Percentiles rank a stretch among this genome's conserved stretches.
Conservation (phyloP, 345 rosid species). For the Salix brachista region DNA sequence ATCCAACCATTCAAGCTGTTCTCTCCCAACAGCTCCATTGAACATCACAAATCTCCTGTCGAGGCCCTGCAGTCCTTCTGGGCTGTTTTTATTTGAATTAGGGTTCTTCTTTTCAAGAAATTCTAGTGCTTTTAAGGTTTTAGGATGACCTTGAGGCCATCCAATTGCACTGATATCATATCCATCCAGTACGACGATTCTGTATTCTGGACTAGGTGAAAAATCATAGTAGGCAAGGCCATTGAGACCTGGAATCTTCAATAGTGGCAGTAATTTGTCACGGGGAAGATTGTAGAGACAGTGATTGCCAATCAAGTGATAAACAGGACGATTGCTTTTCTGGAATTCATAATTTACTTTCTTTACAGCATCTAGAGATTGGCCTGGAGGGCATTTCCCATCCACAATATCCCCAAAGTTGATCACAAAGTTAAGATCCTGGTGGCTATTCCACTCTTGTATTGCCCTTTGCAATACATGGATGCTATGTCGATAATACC, state of each 20-base stretch:
- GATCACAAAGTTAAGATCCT: constrained; percentile 58
- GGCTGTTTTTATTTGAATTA: constrained; percentile 78
- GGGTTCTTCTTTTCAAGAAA: constrained; percentile 69
- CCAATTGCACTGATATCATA: constrained; percentile 86
- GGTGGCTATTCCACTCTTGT: constrained; percentile 55
- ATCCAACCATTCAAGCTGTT: constrained; percentile 75
- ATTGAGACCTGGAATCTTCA: constrained; percentile 50
- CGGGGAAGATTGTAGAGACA: constrained; percentile 96
- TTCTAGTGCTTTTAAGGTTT: constrained; percentile 56
- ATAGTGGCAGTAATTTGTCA: constrained; percentile 58
- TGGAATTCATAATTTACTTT: constrained; percentile 51
- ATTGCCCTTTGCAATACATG: constrained; percentile 72
- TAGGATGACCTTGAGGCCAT: constrained; percentile 75
- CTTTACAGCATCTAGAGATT: constrained; percentile 53
- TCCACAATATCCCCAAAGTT: constrained; percentile 91
- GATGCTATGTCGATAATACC: constrained; percentile 77
- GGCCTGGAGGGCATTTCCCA: constrained; percentile 66
- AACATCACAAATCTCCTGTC: constrained; percentile 84
- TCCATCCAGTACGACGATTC: constrained; percentile 79
- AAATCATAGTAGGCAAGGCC: constrained; percentile 77
- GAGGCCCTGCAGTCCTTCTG: constrained; percentile 54
- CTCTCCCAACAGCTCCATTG: constrained; percentile 84
- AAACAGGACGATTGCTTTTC: constrained; percentile 60
- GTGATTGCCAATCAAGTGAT: constrained; percentile 93
- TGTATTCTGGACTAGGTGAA: constrained; percentile 59